phyloP scores from a whole-genome alignment of 1,284 basidiomycete species.

The Tilletia indica region DNA sequence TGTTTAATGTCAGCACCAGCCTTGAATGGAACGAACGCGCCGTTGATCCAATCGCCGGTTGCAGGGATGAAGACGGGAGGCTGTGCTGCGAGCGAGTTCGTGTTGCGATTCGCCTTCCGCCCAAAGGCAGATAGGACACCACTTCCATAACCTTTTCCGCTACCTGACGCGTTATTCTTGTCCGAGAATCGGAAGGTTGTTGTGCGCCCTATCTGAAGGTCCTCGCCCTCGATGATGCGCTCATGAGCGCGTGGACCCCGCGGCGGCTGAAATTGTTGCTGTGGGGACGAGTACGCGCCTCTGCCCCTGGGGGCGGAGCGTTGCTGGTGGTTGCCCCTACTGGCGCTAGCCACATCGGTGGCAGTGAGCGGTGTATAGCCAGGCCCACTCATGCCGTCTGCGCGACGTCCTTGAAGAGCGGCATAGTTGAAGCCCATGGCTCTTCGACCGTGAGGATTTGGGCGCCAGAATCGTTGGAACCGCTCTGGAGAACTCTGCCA shows the following conservation, averaged over 20 bases:
- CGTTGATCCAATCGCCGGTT: slow-evolving; percentile 16
- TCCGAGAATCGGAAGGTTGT: not conserved
- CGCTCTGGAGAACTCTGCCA: too few relatives aligned
- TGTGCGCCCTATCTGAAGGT: not conserved
- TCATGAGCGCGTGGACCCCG: not conserved
- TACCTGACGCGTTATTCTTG: not conserved
- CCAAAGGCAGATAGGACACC: not conserved
- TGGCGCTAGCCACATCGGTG: not conserved
- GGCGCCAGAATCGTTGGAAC: not conserved
- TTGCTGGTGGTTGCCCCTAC: not conserved
- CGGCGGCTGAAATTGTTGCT: not conserved
- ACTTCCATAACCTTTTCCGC: not conserved
- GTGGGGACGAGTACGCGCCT: not conserved
- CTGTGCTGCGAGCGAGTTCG: not conserved
- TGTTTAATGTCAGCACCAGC: not conserved
- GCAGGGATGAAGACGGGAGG: slow-evolving; percentile 8
- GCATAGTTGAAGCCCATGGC: slow-evolving; percentile 15
- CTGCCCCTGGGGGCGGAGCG: not conserved
- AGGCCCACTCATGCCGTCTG: not conserved
- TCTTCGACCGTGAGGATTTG: slow-evolving; percentile 1
- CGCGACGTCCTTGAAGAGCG: not conserved
- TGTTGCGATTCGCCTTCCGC: not conserved
- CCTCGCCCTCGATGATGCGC: slow-evolving; percentile 1
- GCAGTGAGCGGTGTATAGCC: not conserved
- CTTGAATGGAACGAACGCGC: not conserved